Conservation (phyloP, 2,329 filamentous ascomycete species). For the Monosporascus sp. region DNA sequence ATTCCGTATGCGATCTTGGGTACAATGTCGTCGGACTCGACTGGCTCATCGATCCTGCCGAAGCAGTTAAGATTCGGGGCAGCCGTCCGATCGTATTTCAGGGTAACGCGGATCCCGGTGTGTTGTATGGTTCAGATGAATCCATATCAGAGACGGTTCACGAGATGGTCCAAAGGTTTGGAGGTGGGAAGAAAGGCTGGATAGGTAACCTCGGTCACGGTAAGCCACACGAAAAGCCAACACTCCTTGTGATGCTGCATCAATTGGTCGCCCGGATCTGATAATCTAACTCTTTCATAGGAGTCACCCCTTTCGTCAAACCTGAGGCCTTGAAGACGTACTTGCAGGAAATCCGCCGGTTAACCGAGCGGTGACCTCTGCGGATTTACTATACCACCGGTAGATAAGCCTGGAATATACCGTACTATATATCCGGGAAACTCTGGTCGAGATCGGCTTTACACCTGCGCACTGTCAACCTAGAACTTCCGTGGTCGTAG, state of each 20-base stretch:
- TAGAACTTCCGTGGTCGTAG: neutral
- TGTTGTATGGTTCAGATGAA: slow-evolving; percentile 78
- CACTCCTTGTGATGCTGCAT: no score
- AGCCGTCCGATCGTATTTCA: slow-evolving; percentile 74
- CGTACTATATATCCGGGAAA: slow-evolving; percentile 15
- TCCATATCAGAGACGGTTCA: slow-evolving; percentile 79
- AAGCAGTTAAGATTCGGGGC: slow-evolving; percentile 75
- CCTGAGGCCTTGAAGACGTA: slow-evolving; percentile 91
- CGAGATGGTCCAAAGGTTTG: slow-evolving; percentile 83
- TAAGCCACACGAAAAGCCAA: slow-evolving; percentile 34
- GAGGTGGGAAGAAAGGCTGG: slow-evolving; percentile 75
- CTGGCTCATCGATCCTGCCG: slow-evolving; percentile 85
- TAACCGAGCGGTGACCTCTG: slow-evolving; percentile 39
- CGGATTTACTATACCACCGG: neutral
- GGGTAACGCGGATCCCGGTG: slow-evolving; percentile 91
- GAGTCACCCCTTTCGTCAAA: slow-evolving; percentile 90
- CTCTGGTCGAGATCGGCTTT: slow-evolving; percentile 20
- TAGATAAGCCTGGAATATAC: neutral
- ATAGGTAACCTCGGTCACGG: slow-evolving; percentile 96
- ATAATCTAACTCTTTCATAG: slow-evolving; percentile 35
- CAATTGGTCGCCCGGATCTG: no score
- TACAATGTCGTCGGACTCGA: slow-evolving; percentile 94
- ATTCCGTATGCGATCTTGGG: slow-evolving; percentile 78
- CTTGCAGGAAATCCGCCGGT: slow-evolving; percentile 83
- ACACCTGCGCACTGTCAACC: slow-evolving; percentile 17